Evolutionary conservation across 2,329 filamentous ascomycete species (phyloP), one percentile per base, ranked within the genome.

Genomic region (Xylariaceae sp.): DNA sequence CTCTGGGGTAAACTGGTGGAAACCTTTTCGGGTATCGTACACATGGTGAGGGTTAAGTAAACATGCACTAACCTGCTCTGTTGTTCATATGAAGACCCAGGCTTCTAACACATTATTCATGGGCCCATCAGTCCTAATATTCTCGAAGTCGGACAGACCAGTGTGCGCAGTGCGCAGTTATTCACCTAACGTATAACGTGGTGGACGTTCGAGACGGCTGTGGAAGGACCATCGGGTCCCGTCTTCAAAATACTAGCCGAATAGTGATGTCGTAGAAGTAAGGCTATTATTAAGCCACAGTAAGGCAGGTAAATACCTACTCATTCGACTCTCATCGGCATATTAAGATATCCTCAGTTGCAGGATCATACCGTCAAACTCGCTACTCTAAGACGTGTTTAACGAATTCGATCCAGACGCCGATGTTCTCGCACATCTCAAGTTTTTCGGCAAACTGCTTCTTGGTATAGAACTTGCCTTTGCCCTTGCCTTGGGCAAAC

Each of bases 381-480:
- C 13, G 42, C 5, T 58, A 70, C 52, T 71, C 70, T 44, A 72
- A 59, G 37, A 57, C 64, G 13, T 58, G 37, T 52, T 66, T 70
- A 48, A 73, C 66, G 1, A 65, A 59, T 59, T 73, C 71, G 44
- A 70, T 63, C 69, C 69, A 71, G 2, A 56, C 56, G 3, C 66
- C 66, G 47, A 71, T 61, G 58, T 71, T 65, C 61, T 71, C 68
- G 47, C 64, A 62, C 0, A 56, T 62, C 57, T 71, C 68, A 2
- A 71, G 66, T 30, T 61, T 64, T 44, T 64, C 53, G 0, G 67
- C 69, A 64, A 67, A 68, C 35, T 67, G 54, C 9, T 56, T 51
- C 3, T 44, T 57, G 42, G 42, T 52, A 30, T 18, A 60, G 49
- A 52, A 52, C 55, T 59, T 64, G 2, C 58, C 60, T 11, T 55